Evolutionary conservation across 768 basidiomycete genomes (phyloP).

Genomic region (Lentinula aciculospora): DNA sequence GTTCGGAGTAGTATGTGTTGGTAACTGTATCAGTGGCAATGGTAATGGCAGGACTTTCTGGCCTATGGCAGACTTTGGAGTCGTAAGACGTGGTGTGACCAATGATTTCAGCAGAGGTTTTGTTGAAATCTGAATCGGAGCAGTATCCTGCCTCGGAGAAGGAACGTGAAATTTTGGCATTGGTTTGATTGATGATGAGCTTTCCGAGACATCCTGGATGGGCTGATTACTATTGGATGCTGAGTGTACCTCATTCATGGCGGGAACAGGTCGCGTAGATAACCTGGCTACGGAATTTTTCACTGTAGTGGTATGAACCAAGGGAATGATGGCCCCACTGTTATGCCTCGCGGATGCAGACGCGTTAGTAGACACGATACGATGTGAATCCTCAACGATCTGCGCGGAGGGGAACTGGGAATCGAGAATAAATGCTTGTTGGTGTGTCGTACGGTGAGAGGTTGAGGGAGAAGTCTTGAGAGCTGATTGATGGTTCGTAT

Average conservation of each 20-base stretch:
- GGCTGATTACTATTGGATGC: background rate
- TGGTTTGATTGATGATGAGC: background rate
- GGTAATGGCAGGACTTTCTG: background rate
- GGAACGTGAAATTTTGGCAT: background rate
- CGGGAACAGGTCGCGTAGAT: background rate
- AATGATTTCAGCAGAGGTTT: constrained; percentile 1
- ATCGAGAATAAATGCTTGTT: background rate
- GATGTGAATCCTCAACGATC: background rate
- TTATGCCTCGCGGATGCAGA: background rate
- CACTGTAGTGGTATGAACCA: background rate
- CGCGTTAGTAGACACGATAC: background rate
- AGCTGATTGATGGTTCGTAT: background rate
- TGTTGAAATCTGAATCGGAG: background rate
- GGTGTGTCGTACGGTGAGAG: background rate
- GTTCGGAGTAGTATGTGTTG: background rate
- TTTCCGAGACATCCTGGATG: background rate
- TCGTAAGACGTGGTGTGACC: background rate
- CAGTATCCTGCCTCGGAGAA: background rate
- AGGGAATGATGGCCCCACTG: background rate
- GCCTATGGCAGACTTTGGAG: background rate
- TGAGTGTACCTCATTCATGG: background rate
- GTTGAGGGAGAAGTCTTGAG: background rate
- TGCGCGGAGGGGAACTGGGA: background rate
- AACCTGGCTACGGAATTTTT: background rate
- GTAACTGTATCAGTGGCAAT: background rate